Percentiles rank a stretch among this genome's conserved stretches.
Evolutionary conservation across 1,139 yeast genomes (phyloP).

Genomic region (Blastobotrys elegans): DNA sequence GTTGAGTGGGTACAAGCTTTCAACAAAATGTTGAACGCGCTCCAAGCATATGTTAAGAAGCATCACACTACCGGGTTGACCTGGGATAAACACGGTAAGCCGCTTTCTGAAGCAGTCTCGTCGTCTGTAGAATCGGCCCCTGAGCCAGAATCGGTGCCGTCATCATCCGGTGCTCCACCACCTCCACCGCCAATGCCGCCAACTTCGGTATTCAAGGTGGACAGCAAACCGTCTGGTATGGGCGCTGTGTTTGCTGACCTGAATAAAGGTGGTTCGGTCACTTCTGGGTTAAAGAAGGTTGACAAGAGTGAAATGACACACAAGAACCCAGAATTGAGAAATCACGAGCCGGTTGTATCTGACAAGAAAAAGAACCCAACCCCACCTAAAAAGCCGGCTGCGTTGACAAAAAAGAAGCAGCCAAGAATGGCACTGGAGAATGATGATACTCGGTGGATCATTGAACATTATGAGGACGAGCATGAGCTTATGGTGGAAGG

Average conservation of each 20-base stretch:
- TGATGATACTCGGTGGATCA: conserved; percentile 77
- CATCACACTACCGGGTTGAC: conserved; percentile 75
- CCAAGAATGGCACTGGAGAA: conserved; percentile 64
- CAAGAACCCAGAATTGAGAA: conserved; percentile 80
- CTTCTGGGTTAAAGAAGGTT: conserved; percentile 83
- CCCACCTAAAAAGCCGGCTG: conserved; percentile 73
- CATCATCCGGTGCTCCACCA: conserved; percentile 59
- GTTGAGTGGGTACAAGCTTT: conserved; percentile 78
- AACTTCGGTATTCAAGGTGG: conserved; percentile 55
- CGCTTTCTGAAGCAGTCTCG: conserved; percentile 34
- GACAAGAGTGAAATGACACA: conserved; percentile 93
- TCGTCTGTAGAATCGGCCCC: conserved; percentile 28
- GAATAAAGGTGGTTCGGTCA: conserved; percentile 77
- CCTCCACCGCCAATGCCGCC: conserved; percentile 80
- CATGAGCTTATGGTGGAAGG: conserved; percentile 58
- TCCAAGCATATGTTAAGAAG: conserved; percentile 69
- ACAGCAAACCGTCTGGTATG: conserved; percentile 48
- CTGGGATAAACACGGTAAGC: conserved; percentile 58
- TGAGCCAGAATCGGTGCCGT: conserved; percentile 46
- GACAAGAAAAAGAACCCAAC: conserved; percentile 36
- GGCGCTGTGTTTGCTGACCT: conserved; percentile 89
- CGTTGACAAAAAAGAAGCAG: conserved; percentile 49
- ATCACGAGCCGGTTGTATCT: conserved; percentile 23
- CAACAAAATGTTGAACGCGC: conserved; percentile 57
- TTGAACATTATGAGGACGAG: conserved; percentile 68